Evolutionary conservation across 164 flowering plant species (phyloP).

Genomic region (Protea cynaroides): DNA sequence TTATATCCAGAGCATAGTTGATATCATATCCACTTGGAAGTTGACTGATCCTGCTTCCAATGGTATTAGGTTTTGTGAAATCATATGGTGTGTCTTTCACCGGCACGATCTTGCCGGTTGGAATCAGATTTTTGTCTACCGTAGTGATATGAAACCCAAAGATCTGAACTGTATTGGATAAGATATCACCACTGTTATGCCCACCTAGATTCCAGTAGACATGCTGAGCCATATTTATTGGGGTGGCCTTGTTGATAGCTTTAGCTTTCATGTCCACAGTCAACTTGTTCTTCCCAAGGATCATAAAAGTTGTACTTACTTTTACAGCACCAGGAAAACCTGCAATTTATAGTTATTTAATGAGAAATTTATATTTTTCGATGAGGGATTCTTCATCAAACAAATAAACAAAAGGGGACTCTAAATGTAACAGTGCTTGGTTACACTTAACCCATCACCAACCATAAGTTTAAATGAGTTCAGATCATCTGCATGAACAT

Average conservation of each 20-base stretch:
- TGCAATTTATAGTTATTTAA: conserved; percentile 8
- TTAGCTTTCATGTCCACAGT: conserved; percentile 44
- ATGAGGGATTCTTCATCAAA: not conserved
- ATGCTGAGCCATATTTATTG: conserved; percentile 66
- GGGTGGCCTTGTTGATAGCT: conserved; percentile 56
- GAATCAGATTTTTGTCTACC: conserved; percentile 54
- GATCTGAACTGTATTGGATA: conserved; percentile 46
- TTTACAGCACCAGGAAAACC: conserved; percentile 64
- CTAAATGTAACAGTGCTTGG: too few relatives aligned
- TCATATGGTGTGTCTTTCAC: conserved; percentile 72
- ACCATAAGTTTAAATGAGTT: too few relatives aligned
- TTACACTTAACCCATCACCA: too few relatives aligned
- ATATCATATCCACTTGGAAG: conserved; percentile 60
- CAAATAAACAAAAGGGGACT: too few relatives aligned
- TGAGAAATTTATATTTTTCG: too few relatives aligned
- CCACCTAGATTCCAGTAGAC: conserved; percentile 77
- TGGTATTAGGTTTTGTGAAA: conserved; percentile 34
- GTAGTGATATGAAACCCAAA: conserved; percentile 58
- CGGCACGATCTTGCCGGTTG: conserved; percentile 56
- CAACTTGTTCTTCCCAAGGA: conserved; percentile 25
- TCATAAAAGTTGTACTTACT: conserved; percentile 35
- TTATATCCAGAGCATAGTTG: conserved; percentile 59
- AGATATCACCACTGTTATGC: conserved; percentile 58
- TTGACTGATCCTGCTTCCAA: conserved; percentile 42
- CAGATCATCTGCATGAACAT: too few relatives aligned